Base-by-base conservation (phyloP, 2,329 filamentous ascomycete species). In the Lasiodiplodia theobromae region DNA sequence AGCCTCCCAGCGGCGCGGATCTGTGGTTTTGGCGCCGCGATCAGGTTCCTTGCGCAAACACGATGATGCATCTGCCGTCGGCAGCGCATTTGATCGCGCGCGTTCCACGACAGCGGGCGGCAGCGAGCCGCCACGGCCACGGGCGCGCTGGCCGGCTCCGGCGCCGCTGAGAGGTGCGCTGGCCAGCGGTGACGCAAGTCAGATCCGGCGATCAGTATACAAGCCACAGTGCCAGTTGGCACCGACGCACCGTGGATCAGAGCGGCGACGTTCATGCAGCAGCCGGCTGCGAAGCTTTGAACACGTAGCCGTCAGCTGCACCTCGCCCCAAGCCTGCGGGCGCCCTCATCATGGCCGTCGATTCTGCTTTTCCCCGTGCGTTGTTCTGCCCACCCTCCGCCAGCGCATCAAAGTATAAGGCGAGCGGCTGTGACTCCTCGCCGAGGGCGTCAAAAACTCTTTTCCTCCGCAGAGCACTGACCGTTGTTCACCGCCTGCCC, bases 401-500 rank as follows among this genome's bases (percentile, higher is more conserved):
- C 60, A 64, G 60, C 60, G 60, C 60, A 64, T 21, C 58, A 67
- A 18, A 37, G 31, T 52, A 64, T 64, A 64, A 64, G 60, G 60
- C 60, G 28, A 38, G 40, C 58, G 10, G 58, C 54, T 69, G 71
- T 70, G 71, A 70, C 70, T 70, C 73, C 4, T 23, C 38, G 57
- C 57, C 57, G 57, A 18, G 57, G 73, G 75, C 74, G 71, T 69
- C 70, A 73, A 74, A 76, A 72, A 74, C 71, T 74, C 74, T 70
- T 72, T 70, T 62, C 66, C 11, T 12, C 70, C 70, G 68, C 56
- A 65, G 72, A 70, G 78, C 78, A 78, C 74, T 78, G 77, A 78
- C 78, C 76, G 72, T 71, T 54, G 71, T 73, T 77, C 78, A 79
- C 78, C 78, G 78, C 78, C 77, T 78, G 74, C 73, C 72, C 72